Evolutionary conservation across 345 rosid species (phyloP).

Genomic region (Moringa oleifera): DNA sequence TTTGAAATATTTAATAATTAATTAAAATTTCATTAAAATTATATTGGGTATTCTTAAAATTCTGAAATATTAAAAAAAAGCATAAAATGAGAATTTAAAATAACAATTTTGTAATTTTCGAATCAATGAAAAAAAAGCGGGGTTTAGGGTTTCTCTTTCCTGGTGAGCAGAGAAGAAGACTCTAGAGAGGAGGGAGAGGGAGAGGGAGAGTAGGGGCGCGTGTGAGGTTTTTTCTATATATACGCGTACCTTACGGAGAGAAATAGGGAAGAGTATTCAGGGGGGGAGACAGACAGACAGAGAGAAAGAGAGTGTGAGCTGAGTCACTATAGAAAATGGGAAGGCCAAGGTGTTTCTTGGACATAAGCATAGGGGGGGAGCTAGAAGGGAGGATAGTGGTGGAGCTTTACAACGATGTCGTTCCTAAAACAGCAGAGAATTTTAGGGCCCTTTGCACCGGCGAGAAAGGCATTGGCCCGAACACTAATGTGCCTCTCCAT

Average conservation of each 20-base stretch:
- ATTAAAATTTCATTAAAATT: too few relatives aligned
- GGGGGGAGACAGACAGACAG: not conserved
- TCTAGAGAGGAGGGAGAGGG: slow-evolving; percentile 8
- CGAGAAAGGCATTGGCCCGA: slow-evolving; percentile 82
- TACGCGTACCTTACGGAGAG: not conserved
- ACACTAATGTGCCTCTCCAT: slow-evolving; percentile 73
- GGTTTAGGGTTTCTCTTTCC: slow-evolving; percentile 15
- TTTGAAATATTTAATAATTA: too few relatives aligned
- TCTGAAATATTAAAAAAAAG: too few relatives aligned
- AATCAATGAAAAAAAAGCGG: slow-evolving; percentile 4
- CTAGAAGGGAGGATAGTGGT: slow-evolving; percentile 85
- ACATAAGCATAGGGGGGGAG: slow-evolving; percentile 86
- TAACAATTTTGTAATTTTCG: not conserved
- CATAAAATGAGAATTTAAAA: too few relatives aligned
- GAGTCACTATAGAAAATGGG: slow-evolving; percentile 53
- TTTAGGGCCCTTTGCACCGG: slow-evolving; percentile 95
- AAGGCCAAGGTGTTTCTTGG: slow-evolving; percentile 69
- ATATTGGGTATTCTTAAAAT: too few relatives aligned
- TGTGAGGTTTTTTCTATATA: slow-evolving; percentile 7
- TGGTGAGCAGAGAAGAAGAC: slow-evolving; percentile 5
- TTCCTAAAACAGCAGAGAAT: slow-evolving; percentile 86
- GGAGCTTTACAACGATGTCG: slow-evolving; percentile 79
- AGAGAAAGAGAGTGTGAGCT: slow-evolving; percentile 13
- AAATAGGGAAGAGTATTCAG: not conserved
- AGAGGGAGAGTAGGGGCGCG: not conserved